phyloP scores from a whole-genome alignment of 179 eudicot species.

The Spergularia azorica region DNA sequence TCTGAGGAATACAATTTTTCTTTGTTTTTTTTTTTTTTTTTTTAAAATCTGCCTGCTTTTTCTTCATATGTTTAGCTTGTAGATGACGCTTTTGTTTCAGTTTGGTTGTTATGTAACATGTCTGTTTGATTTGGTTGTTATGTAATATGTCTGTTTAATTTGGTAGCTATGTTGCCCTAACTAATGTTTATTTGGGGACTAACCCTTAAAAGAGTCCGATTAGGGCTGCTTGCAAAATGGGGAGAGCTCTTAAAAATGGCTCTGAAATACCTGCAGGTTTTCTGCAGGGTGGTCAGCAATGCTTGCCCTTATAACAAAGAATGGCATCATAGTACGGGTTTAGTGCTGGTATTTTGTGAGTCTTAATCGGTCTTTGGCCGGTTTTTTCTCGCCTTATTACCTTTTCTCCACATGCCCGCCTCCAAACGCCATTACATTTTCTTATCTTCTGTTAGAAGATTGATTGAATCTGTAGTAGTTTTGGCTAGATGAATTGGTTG shows the following conservation, averaged over 20 bases:
- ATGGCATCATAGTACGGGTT: constrained; percentile 50
- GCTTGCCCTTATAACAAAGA: constrained; percentile 33
- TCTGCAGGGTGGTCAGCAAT: constrained; percentile 40
- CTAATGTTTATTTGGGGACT: not conserved
- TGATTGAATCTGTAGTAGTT: not conserved
- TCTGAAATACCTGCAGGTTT: constrained; percentile 49
- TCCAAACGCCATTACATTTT: constrained; percentile 43
- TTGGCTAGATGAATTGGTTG: not conserved
- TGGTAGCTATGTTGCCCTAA: not conserved
- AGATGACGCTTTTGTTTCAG: no score
- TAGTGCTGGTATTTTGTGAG: constrained; percentile 30
- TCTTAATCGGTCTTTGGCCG: constrained; percentile 5
- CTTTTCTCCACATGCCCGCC: constrained; percentile 34
- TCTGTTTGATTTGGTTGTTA: no score
- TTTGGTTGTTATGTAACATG: no score
- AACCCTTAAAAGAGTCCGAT: not conserved
- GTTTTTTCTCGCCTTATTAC: not conserved
- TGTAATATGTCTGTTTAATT: no score
- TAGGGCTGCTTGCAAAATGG: constrained; percentile 26
- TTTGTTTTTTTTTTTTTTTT: no score
- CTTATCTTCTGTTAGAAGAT: not conserved
- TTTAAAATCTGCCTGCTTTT: no score
- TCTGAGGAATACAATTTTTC: constrained; percentile 8
- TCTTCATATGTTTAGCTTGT: no score
- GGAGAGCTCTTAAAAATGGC: constrained; percentile 33